Percentiles rank a stretch among this genome's conserved stretches.
These are phyloP conservation scores for Pelargonium fulgidum DNA, from an alignment of 441 rosid genomes.

Conservation along the genomic window DNA sequence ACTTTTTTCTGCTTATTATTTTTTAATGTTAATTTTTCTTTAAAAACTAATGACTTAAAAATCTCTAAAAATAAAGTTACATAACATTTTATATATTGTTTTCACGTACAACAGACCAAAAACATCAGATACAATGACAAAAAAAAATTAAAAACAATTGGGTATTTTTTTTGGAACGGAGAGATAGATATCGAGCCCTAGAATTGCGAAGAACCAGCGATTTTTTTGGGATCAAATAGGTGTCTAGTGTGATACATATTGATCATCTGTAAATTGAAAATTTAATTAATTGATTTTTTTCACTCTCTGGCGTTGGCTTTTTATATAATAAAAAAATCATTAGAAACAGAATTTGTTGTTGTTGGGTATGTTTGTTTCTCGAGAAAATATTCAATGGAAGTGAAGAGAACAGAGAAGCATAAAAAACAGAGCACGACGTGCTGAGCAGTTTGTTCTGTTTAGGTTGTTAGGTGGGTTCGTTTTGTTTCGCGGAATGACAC, in stretches of 20 bases:
- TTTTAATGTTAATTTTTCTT: neutral
- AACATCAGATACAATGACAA: neutral
- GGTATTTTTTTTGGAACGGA: neutral
- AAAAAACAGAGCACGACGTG: neutral
- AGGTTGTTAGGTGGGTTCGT: slow-evolving; percentile 1
- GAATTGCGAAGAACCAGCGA: slow-evolving; percentile 7
- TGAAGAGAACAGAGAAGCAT: too few species aligned
- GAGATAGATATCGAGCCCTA: neutral
- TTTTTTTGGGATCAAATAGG: neutral
- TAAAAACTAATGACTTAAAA: neutral
- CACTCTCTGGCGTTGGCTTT: neutral
- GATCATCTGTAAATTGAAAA: too few species aligned
- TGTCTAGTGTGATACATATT: too few species aligned
- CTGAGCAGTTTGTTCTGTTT: neutral
- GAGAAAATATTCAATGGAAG: slow-evolving; percentile 7
- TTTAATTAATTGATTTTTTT: neutral
- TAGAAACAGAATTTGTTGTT: neutral
- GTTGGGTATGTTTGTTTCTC: neutral
- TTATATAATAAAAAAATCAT: neutral
- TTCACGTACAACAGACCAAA: neutral
- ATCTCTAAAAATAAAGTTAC: neutral
- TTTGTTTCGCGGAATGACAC: neutral
- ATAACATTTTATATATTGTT: neutral
- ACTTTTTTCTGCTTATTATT: neutral
- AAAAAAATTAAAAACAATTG: neutral